phyloP scores from a whole-genome alignment of 2,329 filamentous ascomycete genomes.

The Colletotrichum lindemuthianum region DNA sequence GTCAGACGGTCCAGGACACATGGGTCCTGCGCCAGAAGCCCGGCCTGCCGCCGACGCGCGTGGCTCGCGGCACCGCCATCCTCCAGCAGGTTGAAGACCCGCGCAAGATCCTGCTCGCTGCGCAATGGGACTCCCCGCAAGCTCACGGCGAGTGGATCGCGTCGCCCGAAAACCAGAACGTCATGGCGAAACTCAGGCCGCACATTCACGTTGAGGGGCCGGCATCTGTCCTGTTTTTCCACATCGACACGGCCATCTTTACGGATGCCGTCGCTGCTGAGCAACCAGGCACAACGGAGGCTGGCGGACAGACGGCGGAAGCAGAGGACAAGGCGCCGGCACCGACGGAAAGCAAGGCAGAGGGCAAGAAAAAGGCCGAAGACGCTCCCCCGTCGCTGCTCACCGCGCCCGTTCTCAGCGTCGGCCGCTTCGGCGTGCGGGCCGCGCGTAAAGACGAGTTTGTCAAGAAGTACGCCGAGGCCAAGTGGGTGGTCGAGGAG shows the following conservation, averaged over 20 bases:
- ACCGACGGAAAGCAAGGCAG: constrained; percentile 12
- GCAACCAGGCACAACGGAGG: not conserved
- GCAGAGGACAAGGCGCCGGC: constrained; percentile 10
- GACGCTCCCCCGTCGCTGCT: constrained; percentile 23
- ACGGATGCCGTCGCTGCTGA: not conserved
- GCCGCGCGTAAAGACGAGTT: constrained; percentile 46
- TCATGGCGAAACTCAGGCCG: constrained; percentile 46
- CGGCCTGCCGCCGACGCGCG: constrained; percentile 48
- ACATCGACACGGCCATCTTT: constrained; percentile 49
- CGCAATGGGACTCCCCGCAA: constrained; percentile 55
- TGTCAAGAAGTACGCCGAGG: constrained; percentile 44
- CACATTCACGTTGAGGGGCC: constrained; percentile 47
- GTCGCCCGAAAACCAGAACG: constrained; percentile 50
- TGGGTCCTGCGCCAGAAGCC: constrained; percentile 50
- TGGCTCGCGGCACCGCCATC: constrained; percentile 46
- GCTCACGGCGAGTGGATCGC: constrained; percentile 56
- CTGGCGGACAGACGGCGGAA: not conserved
- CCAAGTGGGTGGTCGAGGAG: constrained; percentile 45
- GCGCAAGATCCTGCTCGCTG: constrained; percentile 53
- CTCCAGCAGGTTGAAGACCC: constrained; percentile 50
- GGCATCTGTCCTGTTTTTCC: constrained; percentile 50
- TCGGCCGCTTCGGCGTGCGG: constrained; percentile 48
- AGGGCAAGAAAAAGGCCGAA: constrained; percentile 27
- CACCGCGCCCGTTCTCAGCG: constrained; percentile 46
- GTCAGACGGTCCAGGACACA: constrained; percentile 49